These are phyloP conservation scores for Cryoendolithus antarcticus DNA, from an alignment of 2,329 filamentous ascomycete species.

Conservation along the genomic window DNA sequence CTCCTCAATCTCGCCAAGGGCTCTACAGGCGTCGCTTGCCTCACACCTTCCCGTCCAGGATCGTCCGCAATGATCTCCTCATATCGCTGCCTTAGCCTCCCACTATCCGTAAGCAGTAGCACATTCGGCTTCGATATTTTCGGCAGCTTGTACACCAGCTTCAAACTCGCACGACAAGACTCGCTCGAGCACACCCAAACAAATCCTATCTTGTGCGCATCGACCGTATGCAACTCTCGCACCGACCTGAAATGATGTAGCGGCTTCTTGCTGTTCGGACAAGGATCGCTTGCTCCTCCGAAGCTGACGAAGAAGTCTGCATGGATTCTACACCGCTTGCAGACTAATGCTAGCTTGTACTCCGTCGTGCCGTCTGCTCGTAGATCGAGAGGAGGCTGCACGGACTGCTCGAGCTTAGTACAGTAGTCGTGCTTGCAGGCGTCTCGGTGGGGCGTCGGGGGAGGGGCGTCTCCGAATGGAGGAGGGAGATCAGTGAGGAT, in stretches of 20 bases:
- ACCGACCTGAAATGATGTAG: constrained; percentile 47
- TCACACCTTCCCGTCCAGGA: constrained; percentile 42
- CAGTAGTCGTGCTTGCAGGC: constrained; percentile 50
- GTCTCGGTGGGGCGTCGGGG: constrained; percentile 22
- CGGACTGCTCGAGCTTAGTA: constrained; percentile 44
- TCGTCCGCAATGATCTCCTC: constrained; percentile 39
- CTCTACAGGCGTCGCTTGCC: constrained; percentile 39
- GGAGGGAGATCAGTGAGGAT: constrained; percentile 47
- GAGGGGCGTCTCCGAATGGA: constrained; percentile 30
- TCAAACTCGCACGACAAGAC: constrained; percentile 43
- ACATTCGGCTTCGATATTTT: constrained; percentile 38
- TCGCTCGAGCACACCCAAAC: constrained; percentile 47
- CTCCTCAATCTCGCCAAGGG: constrained; percentile 44
- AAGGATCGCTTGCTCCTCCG: constrained; percentile 28
- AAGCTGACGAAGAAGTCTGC: constrained; percentile 46
- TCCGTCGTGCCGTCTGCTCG: constrained; percentile 27
- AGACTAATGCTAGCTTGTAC: constrained; percentile 49
- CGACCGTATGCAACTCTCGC: constrained; percentile 6
- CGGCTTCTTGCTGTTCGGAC: constrained; percentile 38
- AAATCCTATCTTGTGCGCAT: constrained; percentile 24
- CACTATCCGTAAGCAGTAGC: constrained; percentile 41
- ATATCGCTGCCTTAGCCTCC: constrained; percentile 40
- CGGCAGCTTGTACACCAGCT: constrained; percentile 41
- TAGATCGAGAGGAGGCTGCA: constrained; percentile 31
- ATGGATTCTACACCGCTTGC: constrained; percentile 50